Evolutionary conservation across 352 stramenopile genomes (phyloP).

Genomic region (Globisporangium orthogonon): DNA sequence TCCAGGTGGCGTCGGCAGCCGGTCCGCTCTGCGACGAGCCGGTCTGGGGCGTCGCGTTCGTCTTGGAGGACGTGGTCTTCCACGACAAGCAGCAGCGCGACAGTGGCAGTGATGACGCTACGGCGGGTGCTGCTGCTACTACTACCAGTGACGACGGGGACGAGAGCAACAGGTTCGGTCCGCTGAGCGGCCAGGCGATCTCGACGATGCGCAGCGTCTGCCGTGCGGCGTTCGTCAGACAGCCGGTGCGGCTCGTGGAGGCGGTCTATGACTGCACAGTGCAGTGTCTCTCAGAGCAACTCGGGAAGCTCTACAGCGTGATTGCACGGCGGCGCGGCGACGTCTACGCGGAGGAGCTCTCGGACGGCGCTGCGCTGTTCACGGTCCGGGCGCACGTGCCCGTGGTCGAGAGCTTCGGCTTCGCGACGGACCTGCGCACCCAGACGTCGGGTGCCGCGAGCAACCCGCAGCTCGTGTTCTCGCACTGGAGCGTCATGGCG

Average conservation of each 20-base stretch:
- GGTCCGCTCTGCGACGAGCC: constrained; percentile 89
- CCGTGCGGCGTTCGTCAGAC: constrained; percentile 72
- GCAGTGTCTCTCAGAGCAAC: constrained; percentile 83
- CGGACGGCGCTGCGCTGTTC: constrained; percentile 92
- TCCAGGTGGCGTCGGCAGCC: constrained; percentile 69
- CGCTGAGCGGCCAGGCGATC: constrained; percentile 76
- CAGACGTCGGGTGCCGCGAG: constrained; percentile 94
- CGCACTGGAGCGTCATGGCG: constrained; percentile 91
- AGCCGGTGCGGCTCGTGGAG: constrained; percentile 88
- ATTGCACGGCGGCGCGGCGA: constrained; percentile 91
- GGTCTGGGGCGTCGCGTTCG: constrained; percentile 86
- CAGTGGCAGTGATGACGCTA: too few relatives aligned
- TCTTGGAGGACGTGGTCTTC: constrained; percentile 77
- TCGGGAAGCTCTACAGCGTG: constrained; percentile 93
- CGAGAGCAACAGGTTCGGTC: constrained; percentile 43
- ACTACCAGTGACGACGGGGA: constrained; percentile 17
- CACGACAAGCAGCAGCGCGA: constrained; percentile 28
- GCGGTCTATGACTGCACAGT: constrained; percentile 88
- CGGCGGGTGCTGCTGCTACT: neutral
- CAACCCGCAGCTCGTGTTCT: constrained; percentile 94
- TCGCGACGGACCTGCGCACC: constrained; percentile 91
- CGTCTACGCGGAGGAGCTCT: constrained; percentile 84
- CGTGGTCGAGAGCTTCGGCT: constrained; percentile 92
- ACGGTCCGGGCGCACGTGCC: constrained; percentile 91
- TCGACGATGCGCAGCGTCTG: constrained; percentile 72